Base-by-base conservation (phyloP, 2,329 filamentous ascomycete species). In the Lachnellula willkommii region DNA sequence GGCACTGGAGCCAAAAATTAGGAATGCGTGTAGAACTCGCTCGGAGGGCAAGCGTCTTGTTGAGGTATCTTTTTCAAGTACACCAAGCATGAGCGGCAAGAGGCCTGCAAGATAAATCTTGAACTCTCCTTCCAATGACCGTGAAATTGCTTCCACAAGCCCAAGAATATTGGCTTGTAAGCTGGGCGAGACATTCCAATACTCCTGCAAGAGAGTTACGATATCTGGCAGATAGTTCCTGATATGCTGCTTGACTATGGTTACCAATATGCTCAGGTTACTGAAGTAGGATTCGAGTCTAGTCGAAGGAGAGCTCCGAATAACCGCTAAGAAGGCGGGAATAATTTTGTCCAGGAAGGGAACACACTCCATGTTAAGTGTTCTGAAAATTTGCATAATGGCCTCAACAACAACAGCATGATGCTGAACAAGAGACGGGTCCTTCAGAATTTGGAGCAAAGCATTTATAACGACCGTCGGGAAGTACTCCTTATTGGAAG, bases 311-410 rank as follows among this genome's bases (percentile, higher is more conserved):
- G 92, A 91, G 50, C 87, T 88, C 63, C 88, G 83, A 59, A 99
- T 96, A 54, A 99, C 93, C 15, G 84, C 79, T 43, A 99, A 80
- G 68, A 99, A 99, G 0, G 91, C 94, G 0, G 95, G 94, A 35
- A 99, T 89, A 59, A 99, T 96, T 58, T 94, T 88, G 58, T 89
- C 88, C 1, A 99, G 82, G 72, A 97, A 99, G 0, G 90, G 89
- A 8, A 99, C 93, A 70, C 94, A 99, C 70, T 97, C 96, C 65
- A 99, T 76, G 2, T 94, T 94, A 58, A 99, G 80, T 0, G 95
- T 99, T 65, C 94, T 89, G 74, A 99, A 99, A 57, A 99, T 99
- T 65, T 90, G 96, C 85, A 99, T 97, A 65, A 99, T 95, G 5
- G 94, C 94, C 70, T 97, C 94, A 51, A 99, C 94, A 14, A 97